Conservation (phyloP, 2,329 filamentous ascomycete genomes). For the Dactylellina sp. region DNA sequence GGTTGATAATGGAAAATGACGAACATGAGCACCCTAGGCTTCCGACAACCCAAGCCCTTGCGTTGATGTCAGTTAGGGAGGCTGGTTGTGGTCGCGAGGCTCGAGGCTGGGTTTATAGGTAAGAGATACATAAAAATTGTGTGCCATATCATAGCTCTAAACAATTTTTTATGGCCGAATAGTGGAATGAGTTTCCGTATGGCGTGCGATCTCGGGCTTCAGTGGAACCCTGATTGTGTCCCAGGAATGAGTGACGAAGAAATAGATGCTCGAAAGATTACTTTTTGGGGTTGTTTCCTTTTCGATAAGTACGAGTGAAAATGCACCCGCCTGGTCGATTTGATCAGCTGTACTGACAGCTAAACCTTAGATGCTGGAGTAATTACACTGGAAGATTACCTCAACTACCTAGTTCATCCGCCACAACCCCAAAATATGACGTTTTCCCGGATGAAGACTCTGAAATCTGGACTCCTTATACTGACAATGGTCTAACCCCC, state of each 20-base stretch:
- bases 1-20: slow-evolving; percentile 87
- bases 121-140: neutral
- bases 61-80: slow-evolving; percentile 95
- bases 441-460: slow-evolving; percentile 90
- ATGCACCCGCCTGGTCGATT: neutral
- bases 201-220: slow-evolving; percentile 92
- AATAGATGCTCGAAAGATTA: slow-evolving; percentile 87
- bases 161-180: slow-evolving; percentile 40
- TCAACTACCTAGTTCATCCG: slow-evolving; percentile 81
- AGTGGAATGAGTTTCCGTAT: slow-evolving; percentile 98
- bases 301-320: slow-evolving; percentile 79
- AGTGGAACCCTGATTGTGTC: slow-evolving; percentile 80
- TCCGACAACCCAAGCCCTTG: slow-evolving; percentile 91
- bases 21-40: slow-evolving; percentile 90
- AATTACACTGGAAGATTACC: slow-evolving; percentile 94
- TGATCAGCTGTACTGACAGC: slow-evolving; percentile 38
- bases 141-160: neutral
- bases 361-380: slow-evolving; percentile 78
- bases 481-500: slow-evolving; percentile 81
- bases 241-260: slow-evolving; percentile 76
- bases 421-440: slow-evolving; percentile 87
- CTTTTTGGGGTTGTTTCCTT: slow-evolving; percentile 98
- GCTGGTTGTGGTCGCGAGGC: slow-evolving; percentile 93
- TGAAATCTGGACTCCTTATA: slow-evolving; percentile 87
- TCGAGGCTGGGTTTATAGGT: slow-evolving; percentile 89